Conservation (phyloP, 768 basidiomycete genomes). For the Mrakia gelida region DNA sequence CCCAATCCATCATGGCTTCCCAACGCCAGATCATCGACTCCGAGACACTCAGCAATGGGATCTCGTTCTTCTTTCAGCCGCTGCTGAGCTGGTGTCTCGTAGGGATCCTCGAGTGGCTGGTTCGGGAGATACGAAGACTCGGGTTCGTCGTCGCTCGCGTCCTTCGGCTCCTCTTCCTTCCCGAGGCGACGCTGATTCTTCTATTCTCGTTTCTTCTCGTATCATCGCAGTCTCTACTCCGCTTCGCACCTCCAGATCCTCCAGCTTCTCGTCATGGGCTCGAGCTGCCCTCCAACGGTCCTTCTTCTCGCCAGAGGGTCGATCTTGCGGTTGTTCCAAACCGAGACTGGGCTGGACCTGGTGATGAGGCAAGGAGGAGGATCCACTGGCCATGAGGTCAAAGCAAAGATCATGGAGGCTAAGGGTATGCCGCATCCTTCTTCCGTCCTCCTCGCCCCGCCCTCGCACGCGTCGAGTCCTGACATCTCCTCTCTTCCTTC, state of each 20-base stretch:
- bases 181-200: too few relatives aligned
- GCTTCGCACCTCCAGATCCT: not conserved
- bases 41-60: conserved; percentile 44
- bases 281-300: not conserved
- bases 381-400: not conserved
- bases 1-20: conserved; percentile 44
- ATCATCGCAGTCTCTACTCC: not conserved
- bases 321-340: not conserved
- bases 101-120: conserved; percentile 44
- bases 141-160: conserved; percentile 34
- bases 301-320: not conserved
- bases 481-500: not conserved
- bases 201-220: not conserved
- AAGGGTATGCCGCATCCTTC: not conserved
- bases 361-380: not conserved
- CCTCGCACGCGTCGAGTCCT: not conserved
- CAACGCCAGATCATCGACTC: conserved; percentile 43
- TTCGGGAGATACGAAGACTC: conserved; percentile 41
- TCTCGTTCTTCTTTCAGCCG: conserved; percentile 48
- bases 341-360: not conserved
- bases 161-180: not conserved
- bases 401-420: not conserved
- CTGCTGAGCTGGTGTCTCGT: conserved; percentile 47
- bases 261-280: not conserved
- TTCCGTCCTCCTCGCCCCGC: not conserved